Base-by-base conservation (phyloP, 129 eudicot species). In the Flaveria sonorensis region DNA sequence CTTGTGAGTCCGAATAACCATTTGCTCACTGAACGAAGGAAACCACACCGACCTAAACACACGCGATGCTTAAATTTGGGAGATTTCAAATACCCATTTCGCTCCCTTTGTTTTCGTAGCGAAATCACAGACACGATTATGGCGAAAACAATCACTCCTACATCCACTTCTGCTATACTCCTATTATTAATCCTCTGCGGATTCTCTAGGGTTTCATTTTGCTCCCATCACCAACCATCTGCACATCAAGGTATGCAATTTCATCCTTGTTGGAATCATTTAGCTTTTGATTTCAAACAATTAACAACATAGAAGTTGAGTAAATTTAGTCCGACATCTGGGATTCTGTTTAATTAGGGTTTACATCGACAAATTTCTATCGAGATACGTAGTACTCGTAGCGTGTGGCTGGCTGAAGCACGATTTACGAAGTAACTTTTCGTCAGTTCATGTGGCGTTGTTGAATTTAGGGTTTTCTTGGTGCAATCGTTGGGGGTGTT, bases 11-110 rank as follows among this genome's bases (percentile, higher is more conserved):
- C 46, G 5, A 53, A 4, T 8, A 73, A 57, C n/a, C 40, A 16
- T 20, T 71, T 18, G 64, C 21, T 11, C 32, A 18, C 28, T 3
- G 30, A 43, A 32, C 19, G 28, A 45, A 59, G 23, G 15, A 56
- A 74, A 57, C 23, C 30, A 18, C 62, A 47, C 68, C 51, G 48
- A 46, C 60, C 2, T 47, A 12, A 21, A 6, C 21, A 15, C 63
- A 64, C 7, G 36, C 21, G 72, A 76, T 76, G 73, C 73, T 64
- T 76, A 76, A 76, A 76, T 76, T 65, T 32, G 65, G 80, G 73
- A 13, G 71, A 65, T 30, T 65, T 75, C 32, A 75, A 75, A 63
- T 63, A 66, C 10, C 28, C 20, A 56, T 16, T 65, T 48, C 62
- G 79, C 71, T 62, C 69, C 70, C 32, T 75, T 62, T 56, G 32